Base-by-base conservation (phyloP, 1,284 basidiomycete genomes). In the Exobasidium rhododendri region DNA sequence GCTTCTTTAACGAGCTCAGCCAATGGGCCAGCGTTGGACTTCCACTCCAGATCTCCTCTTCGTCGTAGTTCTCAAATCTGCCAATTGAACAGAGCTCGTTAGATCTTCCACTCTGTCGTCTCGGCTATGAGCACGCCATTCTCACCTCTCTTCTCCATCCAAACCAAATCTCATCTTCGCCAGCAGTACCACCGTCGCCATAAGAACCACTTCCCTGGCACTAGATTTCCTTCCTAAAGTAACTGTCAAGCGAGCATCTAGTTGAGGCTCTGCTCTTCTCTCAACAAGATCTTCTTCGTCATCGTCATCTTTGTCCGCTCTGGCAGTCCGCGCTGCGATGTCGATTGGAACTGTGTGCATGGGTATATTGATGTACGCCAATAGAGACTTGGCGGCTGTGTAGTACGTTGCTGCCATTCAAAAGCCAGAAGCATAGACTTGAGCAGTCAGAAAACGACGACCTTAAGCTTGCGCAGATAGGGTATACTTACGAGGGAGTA, bases 401-500 rank as follows among this genome's bases (percentile, higher is more conserved):
- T 63, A 63, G 40, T 59, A 30, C 3, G 61, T 44, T 22, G 61
- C 60, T 61, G 58, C 57, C 7, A n/a, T n/a, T n/a, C n/a, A n/a
- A n/a, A n/a, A n/a, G n/a, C n/a, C n/a, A n/a, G n/a, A n/a, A n/a
- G n/a, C n/a, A n/a, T n/a, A n/a, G n/a, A n/a, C n/a, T n/a, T n/a
- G n/a, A n/a, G n/a, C n/a, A n/a, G n/a, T n/a, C n/a, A n/a, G n/a
- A n/a, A n/a, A n/a, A n/a, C n/a, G n/a, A n/a, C n/a, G n/a, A n/a
- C n/a, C n/a, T n/a, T n/a, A n/a, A n/a, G n/a, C n/a, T n/a, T n/a
- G n/a, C n/a, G n/a, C n/a, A n/a, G n/a, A n/a, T n/a, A n/a, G n/a
- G n/a, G n/a, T n/a, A 11, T 22, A 7, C 56, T 59, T 65, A 91
- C 92, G 88, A 47, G 87, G 88, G 31, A 91, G 88, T 51, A 87